Evolutionary conservation across 495 filamentous ascomycete species (phyloP).

Genomic region (Xylaria nigripes): DNA sequence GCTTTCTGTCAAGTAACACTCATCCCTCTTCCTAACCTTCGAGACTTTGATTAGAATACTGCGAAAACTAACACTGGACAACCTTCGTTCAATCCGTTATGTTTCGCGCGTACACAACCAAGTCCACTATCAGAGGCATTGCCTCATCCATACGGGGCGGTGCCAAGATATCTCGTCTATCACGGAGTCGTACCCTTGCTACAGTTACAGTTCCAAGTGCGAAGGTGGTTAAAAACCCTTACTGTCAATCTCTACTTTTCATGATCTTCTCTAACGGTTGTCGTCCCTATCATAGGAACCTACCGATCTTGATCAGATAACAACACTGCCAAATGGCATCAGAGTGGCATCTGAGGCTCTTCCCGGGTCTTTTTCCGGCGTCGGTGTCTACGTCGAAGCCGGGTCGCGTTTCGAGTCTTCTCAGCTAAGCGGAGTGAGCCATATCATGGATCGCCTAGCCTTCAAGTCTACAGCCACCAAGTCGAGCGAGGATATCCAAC

Average conservation of each 20-base stretch:
- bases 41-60: neutral
- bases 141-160: slow-evolving; percentile 15
- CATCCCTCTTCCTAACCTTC: neutral
- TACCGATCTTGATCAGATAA: slow-evolving; percentile 78
- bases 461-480: slow-evolving; percentile 84
- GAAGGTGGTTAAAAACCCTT: slow-evolving; percentile 17
- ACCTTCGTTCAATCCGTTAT: slow-evolving; percentile 7
- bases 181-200: slow-evolving; percentile 19
- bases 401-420: slow-evolving; percentile 91
- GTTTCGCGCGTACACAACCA: slow-evolving; percentile 23
- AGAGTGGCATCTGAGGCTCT: slow-evolving; percentile 93
- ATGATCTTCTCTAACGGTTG: slow-evolving; percentile 12
- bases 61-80: neutral
- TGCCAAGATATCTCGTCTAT: slow-evolving; percentile 10
- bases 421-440: slow-evolving; percentile 78
- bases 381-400: slow-evolving; percentile 95
- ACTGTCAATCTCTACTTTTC: neutral
- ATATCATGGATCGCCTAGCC: slow-evolving; percentile 90
- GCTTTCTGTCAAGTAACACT: neutral
- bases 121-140: slow-evolving; percentile 17
- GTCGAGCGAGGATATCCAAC: slow-evolving; percentile 76
- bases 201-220: slow-evolving; percentile 17
- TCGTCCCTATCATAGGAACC: slow-evolving; percentile 57
- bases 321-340: slow-evolving; percentile 84
- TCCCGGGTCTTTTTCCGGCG: slow-evolving; percentile 88